A percentile compares a stretch with the other conserved stretches of the same genome.
These are phyloP conservation scores for Zalerion maritima DNA, from an alignment of 495 filamentous ascomycete genomes.

Conservation along the genomic window DNA sequence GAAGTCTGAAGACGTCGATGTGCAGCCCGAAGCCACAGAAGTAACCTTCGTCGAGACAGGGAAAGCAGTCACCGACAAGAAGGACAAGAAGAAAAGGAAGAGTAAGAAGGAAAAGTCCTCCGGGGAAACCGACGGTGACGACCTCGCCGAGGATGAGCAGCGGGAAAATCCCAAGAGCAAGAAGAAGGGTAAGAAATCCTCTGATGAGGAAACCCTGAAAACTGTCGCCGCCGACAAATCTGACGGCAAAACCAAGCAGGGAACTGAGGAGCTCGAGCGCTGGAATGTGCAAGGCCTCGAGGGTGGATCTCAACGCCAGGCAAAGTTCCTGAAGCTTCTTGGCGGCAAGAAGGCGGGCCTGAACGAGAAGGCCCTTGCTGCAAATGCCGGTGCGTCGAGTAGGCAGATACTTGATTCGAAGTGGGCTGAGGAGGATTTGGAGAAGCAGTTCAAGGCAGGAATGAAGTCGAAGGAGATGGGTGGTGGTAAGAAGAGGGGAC, in stretches of 20 bases:
- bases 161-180: conserved; percentile 2
- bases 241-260: not conserved
- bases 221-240: conserved; percentile 2
- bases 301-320: conserved; percentile 34
- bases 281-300: conserved; percentile 39
- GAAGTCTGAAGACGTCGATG: conserved; percentile 5
- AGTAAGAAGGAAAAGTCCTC: conserved; percentile 8
- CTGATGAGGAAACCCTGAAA: conserved; percentile 4
- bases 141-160: not conserved
- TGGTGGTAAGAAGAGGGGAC: conserved; percentile 33
- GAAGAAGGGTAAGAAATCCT: conserved; percentile 1
- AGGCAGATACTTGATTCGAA: conserved; percentile 18
- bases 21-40: conserved; percentile 10
- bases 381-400: conserved; percentile 5
- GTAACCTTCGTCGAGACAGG: conserved; percentile 5
- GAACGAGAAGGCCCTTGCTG: conserved; percentile 4
- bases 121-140: conserved; percentile 1
- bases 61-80: conserved; percentile 4
- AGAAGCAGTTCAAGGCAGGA: conserved; percentile 43
- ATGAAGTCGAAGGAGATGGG: conserved; percentile 42
- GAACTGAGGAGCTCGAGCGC: conserved; percentile 16
- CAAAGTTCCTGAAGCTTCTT: conserved; percentile 42
- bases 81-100: conserved; percentile 3
- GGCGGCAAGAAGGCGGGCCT: conserved; percentile 30
- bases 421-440: conserved; percentile 37